Evolutionary conservation across 768 basidiomycete genomes (phyloP), one percentile per base, ranked within the genome.

Genomic region (Mycena rosella): DNA sequence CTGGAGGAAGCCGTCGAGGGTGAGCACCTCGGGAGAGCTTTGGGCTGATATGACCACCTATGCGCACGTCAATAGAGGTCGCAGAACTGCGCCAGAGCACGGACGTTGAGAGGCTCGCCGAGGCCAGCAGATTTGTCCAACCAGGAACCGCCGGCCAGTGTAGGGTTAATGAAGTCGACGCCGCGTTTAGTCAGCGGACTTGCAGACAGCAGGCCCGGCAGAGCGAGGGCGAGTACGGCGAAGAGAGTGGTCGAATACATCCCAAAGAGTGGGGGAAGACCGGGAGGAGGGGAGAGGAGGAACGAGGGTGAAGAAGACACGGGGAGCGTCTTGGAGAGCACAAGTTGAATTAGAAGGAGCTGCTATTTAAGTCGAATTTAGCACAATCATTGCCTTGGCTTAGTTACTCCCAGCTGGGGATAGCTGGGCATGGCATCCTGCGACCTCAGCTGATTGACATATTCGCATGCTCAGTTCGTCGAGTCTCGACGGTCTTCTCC

Each of bases 51-150:
- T 79, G 60, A 87, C 63, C 29, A 69, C 68, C 68, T 69, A 20
- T 45, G 22, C 17, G 27, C 42, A 54, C 29, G 53, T 53, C 18
- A 52, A 38, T 44, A 1, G 4, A 24, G 17, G n/a, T 11, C 24
- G 3, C 13, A 9, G 51, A 52, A 18, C 0, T 40, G 26, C 40
- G 20, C 6, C 11, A 9, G 3, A 20, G 17, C 24, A 32, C 66
- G 82, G 34, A 86, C 84, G 64, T 87, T 86, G 71, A 87, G 66
- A 17, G 86, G 86, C 73, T 86, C 86, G 0, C 85, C 86, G 9
- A 78, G 68, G 15, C 81, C 83, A 13, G 75, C 73, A 18, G 85
- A 77, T 32, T 81, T 69, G 49, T 77, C 74, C 40, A 86, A 79
- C 81, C 81, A 79, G 3, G 86, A 85, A 4, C 85, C 85, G 0